Percentiles rank a stretch among this genome's conserved stretches.
Evolutionary conservation across 202 grass and related monocot species (phyloP).

Genomic region (Saccharum hybrid): DNA sequence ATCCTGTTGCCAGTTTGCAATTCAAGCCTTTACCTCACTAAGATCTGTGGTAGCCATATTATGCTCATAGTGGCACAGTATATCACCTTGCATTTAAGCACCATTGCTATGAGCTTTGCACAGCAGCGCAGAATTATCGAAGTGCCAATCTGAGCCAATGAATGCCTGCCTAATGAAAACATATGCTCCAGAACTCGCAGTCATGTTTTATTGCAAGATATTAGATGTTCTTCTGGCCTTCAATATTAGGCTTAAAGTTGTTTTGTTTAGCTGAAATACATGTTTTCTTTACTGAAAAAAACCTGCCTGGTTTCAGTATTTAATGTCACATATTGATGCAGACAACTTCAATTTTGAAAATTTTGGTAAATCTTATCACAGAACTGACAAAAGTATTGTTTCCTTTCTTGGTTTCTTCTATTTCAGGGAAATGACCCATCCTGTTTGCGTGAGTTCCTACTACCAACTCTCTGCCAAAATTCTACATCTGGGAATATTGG

Average conservation of each 20-base stretch:
- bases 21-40: conserved; percentile 14
- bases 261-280: conserved; percentile 5
- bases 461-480: conserved; percentile 73
- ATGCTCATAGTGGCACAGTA: conserved; percentile 7
- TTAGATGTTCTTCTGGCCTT: conserved; percentile 32
- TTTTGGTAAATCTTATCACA: conserved; percentile 7
- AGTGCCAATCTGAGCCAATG: conserved; percentile 23
- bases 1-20: conserved; percentile 2
- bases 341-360: neutral
- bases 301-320: conserved; percentile 20
- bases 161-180: conserved; percentile 34
- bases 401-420: conserved; percentile 18
- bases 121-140: neutral
- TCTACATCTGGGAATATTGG: conserved; percentile 84
- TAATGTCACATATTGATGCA: conserved; percentile 37
- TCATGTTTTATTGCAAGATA: conserved; percentile 28
- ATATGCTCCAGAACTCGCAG: neutral
- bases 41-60: conserved; percentile 26
- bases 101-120: conserved; percentile 23
- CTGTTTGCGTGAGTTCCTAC: conserved; percentile 92
- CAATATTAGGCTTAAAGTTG: neutral
- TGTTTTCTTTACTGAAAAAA: neutral
- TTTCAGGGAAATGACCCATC: conserved; percentile 88
- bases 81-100: conserved; percentile 13
- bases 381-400: conserved; percentile 38